Conservation (phyloP, 164 flowering plant genomes). For the Malania oleifera region DNA sequence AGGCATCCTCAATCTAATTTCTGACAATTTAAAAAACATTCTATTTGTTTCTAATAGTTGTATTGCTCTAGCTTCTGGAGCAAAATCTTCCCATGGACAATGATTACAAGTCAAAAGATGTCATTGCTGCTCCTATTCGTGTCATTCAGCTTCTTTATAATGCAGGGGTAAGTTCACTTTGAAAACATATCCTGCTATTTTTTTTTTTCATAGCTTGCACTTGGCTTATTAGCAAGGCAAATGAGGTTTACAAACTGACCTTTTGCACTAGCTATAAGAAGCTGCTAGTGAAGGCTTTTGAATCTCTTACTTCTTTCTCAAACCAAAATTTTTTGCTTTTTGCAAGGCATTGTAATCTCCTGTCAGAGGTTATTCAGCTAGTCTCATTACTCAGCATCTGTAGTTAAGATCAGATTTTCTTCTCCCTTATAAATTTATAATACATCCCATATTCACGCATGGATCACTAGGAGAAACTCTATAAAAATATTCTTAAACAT, state of each 20-base stretch:
- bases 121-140: conserved; percentile 89
- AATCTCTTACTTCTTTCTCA: too few relatives aligned
- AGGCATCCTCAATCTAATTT: neutral
- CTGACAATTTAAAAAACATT: neutral
- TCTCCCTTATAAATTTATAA: too few relatives aligned
- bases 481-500: too few relatives aligned
- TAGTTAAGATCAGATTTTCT: too few relatives aligned
- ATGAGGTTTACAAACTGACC: neutral
- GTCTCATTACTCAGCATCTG: too few relatives aligned
- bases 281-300: neutral
- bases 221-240: neutral
- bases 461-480: too few relatives aligned
- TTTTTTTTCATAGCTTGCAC: neutral
- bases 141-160: conserved; percentile 78
- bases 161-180: conserved; percentile 67
- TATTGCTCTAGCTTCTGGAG: conserved; percentile 57
- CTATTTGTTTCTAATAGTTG: neutral
- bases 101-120: conserved; percentile 68
- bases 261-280: neutral
- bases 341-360: too few relatives aligned
- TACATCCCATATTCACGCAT: too few relatives aligned
- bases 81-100: conserved; percentile 85
- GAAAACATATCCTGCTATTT: neutral
- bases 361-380: too few relatives aligned
- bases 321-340: too few relatives aligned